phyloP scores from a whole-genome alignment of 495 filamentous ascomycete species.

The Aspergillus nanangensis region DNA sequence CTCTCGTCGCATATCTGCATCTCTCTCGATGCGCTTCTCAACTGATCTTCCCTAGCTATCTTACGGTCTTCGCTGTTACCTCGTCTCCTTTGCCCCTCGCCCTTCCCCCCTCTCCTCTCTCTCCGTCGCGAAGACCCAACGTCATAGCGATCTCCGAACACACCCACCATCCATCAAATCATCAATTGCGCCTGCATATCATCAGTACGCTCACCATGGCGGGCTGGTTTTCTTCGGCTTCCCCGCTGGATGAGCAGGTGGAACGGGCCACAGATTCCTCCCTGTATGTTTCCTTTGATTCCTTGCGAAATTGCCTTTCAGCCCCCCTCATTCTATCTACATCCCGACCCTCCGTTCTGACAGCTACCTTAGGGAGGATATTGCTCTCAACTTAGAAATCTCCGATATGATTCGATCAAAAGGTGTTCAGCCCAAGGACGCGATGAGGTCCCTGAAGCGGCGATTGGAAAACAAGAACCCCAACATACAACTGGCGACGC shows the following conservation, averaged over 20 bases:
- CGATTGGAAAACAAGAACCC: conserved; percentile 95
- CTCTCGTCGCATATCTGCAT: background rate
- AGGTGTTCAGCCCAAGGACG: conserved; percentile 92
- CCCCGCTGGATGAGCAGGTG: conserved; percentile 91
- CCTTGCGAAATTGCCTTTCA: too few species aligned
- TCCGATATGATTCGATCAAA: conserved; percentile 95
- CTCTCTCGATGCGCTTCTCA: too few species aligned
- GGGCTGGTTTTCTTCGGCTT: conserved; percentile 86
- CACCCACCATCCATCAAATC: background rate
- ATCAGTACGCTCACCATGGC: conserved; percentile 57
- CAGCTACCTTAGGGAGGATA: conserved; percentile 70
- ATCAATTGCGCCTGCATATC: conserved; percentile 4
- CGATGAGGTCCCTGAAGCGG: conserved; percentile 91
- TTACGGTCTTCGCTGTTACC: too few species aligned
- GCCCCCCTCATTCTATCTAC: background rate
- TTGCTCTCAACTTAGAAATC: conserved; percentile 93
- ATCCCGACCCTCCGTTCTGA: conserved; percentile 2
- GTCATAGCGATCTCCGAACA: conserved; percentile 16
- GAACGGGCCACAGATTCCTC: conserved; percentile 91
- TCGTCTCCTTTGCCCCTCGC: background rate
- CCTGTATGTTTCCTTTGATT: conserved; percentile 52
- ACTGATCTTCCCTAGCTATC: too few species aligned
- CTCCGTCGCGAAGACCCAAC: conserved; percentile 11
- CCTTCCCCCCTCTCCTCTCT: background rate
- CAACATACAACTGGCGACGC: conserved; percentile 86